Evolutionary conservation across 129 eudicot genomes (phyloP), one percentile per base, ranked within the genome.

Genomic region (Helianthus tuberosus): DNA sequence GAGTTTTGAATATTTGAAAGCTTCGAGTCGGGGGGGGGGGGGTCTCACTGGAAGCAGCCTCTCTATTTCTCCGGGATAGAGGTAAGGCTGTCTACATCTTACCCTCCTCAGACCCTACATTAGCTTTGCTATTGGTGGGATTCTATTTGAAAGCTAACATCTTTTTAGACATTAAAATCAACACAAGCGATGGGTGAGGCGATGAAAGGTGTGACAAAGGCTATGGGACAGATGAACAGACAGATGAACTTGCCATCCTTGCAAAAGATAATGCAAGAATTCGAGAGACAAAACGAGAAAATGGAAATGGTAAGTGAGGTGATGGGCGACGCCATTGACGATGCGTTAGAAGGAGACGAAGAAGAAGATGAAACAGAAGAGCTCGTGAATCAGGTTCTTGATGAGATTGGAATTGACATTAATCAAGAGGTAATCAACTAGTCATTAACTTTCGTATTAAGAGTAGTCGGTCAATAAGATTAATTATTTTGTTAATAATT

Each of bases 141-240:
- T 67, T 48, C 2, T 8, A 0, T 32, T 51, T 71, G 66, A 57
- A 10, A 39, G 41, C 25, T 58, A 1, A 62, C 23, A 25, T 58
- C 6, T 15, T 46, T 47, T 3, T 17, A 93, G 98, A 93, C 98
- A n/a, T 73, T 93, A 82, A 93, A 93, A 77, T 93, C 98, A 1
- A 93, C 98, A 14, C 98, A 93, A 93, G 98, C 96, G 20, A 93
- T 93, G 98, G 98, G 98, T 32, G 92, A 93, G 82, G 98, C 98
- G 68, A 93, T 93, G 98, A 93, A 90, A 86, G 98, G 98, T 58
- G 98, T 93, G 44, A 93, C 98, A 2, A 93, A 93, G 81, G 98
- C 98, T 12, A 93, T 93, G 96, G 96, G 98, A n/a, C 92, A 89
- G 72, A 93, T 93, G 98, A 93, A 93, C 54, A 81, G 90, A 79